A percentile compares a stretch with the other conserved stretches of the same genome.
phyloP scores from a whole-genome alignment of 2,329 filamentous ascomycete species.

The Beauveria rudraprayagi region DNA sequence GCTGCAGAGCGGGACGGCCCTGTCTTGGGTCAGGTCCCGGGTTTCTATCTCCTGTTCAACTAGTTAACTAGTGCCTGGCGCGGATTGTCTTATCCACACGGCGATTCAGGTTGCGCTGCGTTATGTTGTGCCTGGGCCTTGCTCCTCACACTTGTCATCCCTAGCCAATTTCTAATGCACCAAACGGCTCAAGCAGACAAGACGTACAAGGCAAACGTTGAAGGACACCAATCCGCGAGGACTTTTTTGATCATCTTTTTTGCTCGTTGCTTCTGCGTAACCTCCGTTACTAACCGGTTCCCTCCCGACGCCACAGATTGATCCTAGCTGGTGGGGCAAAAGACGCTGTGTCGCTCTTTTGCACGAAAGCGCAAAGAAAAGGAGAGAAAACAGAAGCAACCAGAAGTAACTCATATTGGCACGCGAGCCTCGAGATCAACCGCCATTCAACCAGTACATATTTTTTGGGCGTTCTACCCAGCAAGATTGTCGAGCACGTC shows the following conservation, averaged over 20 bases:
- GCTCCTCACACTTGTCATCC: background rate
- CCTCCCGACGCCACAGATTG: background rate
- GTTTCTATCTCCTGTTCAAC: background rate
- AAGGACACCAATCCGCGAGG: background rate
- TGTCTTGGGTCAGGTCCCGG: background rate
- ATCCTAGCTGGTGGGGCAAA: background rate
- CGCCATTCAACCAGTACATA: background rate
- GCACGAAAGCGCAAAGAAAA: background rate
- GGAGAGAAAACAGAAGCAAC: background rate
- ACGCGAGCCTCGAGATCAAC: background rate
- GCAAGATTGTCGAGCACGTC: background rate
- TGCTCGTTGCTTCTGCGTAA: background rate
- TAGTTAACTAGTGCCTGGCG: background rate
- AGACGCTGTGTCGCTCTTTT: background rate
- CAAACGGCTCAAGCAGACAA: background rate
- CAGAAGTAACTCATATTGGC: background rate
- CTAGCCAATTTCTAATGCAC: background rate
- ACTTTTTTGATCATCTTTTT: background rate
- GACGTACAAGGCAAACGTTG: background rate
- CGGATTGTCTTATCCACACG: background rate
- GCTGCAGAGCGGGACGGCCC: slow-evolving; percentile 8
- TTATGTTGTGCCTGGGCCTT: background rate
- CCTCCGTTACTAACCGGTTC: background rate
- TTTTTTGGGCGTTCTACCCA: no score
- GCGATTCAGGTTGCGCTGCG: slow-evolving; percentile 5